These are phyloP conservation scores for Neurospora sp. DNA, from an alignment of 2,329 filamentous ascomycete species.

Conservation along the genomic window DNA sequence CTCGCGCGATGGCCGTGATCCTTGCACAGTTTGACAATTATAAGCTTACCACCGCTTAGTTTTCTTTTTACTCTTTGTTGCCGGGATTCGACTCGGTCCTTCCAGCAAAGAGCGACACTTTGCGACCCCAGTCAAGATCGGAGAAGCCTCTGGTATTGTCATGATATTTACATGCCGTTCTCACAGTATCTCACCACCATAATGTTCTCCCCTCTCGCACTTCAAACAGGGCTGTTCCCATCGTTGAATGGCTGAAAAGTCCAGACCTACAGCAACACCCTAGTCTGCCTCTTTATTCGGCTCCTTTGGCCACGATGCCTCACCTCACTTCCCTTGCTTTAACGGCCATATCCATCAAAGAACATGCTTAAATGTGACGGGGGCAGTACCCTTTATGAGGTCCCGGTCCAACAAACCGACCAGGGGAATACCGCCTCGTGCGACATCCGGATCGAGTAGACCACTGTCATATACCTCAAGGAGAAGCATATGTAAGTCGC, in stretches of 20 bases:
- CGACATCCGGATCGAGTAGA: neutral
- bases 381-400: neutral
- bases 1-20: neutral
- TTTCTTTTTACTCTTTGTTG: neutral
- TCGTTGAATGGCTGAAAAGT: neutral
- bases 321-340: constrained; percentile 3
- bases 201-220: neutral
- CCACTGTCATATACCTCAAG: neutral
- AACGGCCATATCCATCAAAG: neutral
- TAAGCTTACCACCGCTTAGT: neutral
- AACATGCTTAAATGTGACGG: neutral
- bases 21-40: neutral
- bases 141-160: neutral
- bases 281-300: neutral
- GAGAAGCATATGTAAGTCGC: neutral
- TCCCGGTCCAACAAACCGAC: neutral
- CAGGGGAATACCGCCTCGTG: neutral
- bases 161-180: neutral
- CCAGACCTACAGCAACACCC: neutral
- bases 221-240: neutral
- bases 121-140: neutral
- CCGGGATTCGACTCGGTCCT: neutral
- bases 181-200: neutral
- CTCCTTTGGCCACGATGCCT: constrained; percentile 12
- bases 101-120: neutral